Evolutionary conservation across 768 basidiomycete species (phyloP), one percentile per base, ranked within the genome.

Genomic region (Kwoniella shandongensis): DNA sequence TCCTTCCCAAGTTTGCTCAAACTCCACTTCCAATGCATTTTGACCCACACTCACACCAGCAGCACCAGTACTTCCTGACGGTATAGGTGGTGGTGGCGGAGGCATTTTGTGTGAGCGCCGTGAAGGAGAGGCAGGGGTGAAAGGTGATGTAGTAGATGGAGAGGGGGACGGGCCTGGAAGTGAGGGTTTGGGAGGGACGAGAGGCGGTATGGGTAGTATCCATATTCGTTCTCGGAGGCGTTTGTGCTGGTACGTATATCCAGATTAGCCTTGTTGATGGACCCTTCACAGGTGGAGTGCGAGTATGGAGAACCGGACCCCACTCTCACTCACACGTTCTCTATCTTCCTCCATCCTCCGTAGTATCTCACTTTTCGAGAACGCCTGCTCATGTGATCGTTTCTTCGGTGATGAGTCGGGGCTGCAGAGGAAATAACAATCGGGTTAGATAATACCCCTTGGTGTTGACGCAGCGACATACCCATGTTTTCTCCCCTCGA

Each of bases 281-380:
- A 38, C 4, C 23, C 4, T 4, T 2, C 7, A 36, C 13, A 3
- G 25, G n/a, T 23, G 20, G 2, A 40, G 1, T 38, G 29, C 18
- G 12, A 15, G 54, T 13, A 27, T n/a, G 2, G 32, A 48, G 1
- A 35, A 38, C 46, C 30, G 25, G 11, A n/a, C n/a, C n/a, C n/a
- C n/a, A n/a, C n/a, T n/a, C 13, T 12, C 18, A 61, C 78, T 38
- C 46, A 79, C 79, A 36, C 92, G 83, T 67, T 93, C 91, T 1
- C 91, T 81, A 74, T 93, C 91, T 66, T 93, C 91, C 74, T 94
- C 90, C 63, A 94, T 91, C 12, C 90, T 86, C 57, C 87, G 85
- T 70, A 89, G 82, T 26, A 90, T 83, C 49, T 92, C 89, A n/a
- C 79, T 77, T 8, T 83, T 82, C 1, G 85, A 81, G 46, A 88